Evolutionary conservation across 768 basidiomycete genomes (phyloP).

Genomic region (Termitomyces sp.): DNA sequence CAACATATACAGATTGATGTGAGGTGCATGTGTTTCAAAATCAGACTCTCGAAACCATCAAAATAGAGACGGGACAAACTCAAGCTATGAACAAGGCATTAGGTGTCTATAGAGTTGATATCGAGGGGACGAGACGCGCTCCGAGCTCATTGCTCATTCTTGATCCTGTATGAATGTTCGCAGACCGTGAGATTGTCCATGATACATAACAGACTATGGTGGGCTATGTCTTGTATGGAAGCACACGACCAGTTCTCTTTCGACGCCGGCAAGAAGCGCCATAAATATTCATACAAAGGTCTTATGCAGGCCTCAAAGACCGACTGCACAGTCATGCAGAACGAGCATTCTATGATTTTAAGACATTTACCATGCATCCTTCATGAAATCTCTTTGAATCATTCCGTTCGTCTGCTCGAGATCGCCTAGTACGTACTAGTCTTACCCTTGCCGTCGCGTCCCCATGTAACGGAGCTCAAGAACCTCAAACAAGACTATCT

Average conservation of each 20-base stretch:
- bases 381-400: no score
- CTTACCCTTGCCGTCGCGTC: neutral
- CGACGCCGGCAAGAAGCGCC: neutral
- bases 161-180: neutral
- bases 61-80: neutral
- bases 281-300: neutral
- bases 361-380: neutral
- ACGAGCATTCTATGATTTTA: neutral
- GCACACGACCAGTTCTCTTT: neutral
- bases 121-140: no score
- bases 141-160: no score
- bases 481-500: neutral
- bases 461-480: neutral
- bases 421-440: no score
- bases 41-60: neutral
- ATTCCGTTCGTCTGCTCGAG: no score
- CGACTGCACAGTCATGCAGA: neutral
- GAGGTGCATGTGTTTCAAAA: neutral
- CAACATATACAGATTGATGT: neutral
- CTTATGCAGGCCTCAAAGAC: neutral
- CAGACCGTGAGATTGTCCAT: neutral
- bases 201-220: no score
- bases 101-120: no score
- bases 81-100: neutral
- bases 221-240: neutral